These are phyloP conservation scores for Colletotrichum brevisporum DNA, from an alignment of 2,329 filamentous ascomycete genomes.

Conservation along the genomic window DNA sequence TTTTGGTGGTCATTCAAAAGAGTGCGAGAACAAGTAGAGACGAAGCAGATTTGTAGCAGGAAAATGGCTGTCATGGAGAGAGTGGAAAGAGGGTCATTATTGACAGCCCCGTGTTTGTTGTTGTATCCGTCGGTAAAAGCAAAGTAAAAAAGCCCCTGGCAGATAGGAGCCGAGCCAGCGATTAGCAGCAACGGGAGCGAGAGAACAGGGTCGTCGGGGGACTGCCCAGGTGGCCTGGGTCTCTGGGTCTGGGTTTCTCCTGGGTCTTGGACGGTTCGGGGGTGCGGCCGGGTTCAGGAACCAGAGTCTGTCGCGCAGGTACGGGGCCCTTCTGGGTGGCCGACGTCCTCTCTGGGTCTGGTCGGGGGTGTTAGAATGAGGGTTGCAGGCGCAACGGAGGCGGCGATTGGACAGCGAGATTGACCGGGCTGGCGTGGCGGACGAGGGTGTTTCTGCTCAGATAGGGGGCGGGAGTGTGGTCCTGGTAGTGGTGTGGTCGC, in stretches of 20 bases:
- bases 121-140: conserved; percentile 15
- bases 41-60: conserved; percentile 62
- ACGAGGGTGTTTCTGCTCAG: conserved; percentile 38
- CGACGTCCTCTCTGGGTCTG: conserved; percentile 35
- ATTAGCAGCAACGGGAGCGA: conserved; percentile 30
- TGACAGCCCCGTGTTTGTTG: conserved; percentile 39
- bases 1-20: conserved; percentile 60
- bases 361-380: conserved; percentile 39
- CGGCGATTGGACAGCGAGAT: conserved; percentile 41
- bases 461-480: conserved; percentile 37
- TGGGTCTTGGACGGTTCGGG: conserved; percentile 6
- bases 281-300: conserved; percentile 29
- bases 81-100: conserved; percentile 42
- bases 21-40: conserved; percentile 60
- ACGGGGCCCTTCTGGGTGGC: conserved; percentile 19
- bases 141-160: conserved; percentile 28
- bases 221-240: conserved; percentile 18
- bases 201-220: conserved; percentile 31
- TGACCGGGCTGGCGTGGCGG: conserved; percentile 39
- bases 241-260: not conserved
- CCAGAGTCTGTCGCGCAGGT: conserved; percentile 27
- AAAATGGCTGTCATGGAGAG: conserved; percentile 62
- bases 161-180: conserved; percentile 27
- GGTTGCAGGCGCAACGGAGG: conserved; percentile 39
- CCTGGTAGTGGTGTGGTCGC: conserved; percentile 9